Percentiles rank a stretch among this genome's conserved stretches.
Conservation (phyloP, 768 basidiomycete genomes). For the Mycena olivaceomarginata region DNA sequence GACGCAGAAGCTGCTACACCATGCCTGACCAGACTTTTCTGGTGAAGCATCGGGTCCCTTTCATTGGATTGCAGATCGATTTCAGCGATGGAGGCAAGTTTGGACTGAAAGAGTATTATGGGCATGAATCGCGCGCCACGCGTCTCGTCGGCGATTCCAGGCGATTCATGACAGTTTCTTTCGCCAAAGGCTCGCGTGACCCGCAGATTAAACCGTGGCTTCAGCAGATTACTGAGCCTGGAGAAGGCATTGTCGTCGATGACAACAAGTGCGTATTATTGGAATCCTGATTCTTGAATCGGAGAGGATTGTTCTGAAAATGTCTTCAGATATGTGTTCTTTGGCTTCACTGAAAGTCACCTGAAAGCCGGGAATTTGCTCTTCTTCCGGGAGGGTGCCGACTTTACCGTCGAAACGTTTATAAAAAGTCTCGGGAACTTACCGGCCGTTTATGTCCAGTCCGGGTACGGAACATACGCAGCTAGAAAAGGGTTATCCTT, state of each 20-base stretch:
- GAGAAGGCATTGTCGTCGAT: not conserved
- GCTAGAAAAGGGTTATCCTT: constrained; percentile 49
- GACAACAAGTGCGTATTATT: constrained; percentile 20
- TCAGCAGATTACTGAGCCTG: constrained; percentile 1
- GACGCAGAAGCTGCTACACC: too few species aligned
- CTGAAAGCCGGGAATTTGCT: constrained; percentile 42
- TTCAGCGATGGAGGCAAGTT: not conserved
- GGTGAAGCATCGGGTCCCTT: too few species aligned
- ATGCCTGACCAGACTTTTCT: too few species aligned
- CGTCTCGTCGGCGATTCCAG: constrained; percentile 37
- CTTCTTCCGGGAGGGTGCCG: constrained; percentile 42
- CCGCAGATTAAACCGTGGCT: constrained; percentile 26
- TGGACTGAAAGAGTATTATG: constrained; percentile 5
- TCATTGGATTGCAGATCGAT: too few species aligned
- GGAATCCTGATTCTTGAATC: not conserved
- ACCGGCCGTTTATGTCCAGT: constrained; percentile 36
- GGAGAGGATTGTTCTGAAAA: not conserved
- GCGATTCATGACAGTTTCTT: constrained; percentile 37
- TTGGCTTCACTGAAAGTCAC: constrained; percentile 44
- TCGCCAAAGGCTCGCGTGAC: not conserved
- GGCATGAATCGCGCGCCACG: constrained; percentile 41
- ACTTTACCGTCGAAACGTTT: constrained; percentile 36
- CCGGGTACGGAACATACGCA: constrained; percentile 48
- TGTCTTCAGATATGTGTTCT: constrained; percentile 40
- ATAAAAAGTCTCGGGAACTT: constrained; percentile 45